Evolutionary conservation across 2,329 filamentous ascomycete species (phyloP).

Genomic region (Trichoderma sp.): DNA sequence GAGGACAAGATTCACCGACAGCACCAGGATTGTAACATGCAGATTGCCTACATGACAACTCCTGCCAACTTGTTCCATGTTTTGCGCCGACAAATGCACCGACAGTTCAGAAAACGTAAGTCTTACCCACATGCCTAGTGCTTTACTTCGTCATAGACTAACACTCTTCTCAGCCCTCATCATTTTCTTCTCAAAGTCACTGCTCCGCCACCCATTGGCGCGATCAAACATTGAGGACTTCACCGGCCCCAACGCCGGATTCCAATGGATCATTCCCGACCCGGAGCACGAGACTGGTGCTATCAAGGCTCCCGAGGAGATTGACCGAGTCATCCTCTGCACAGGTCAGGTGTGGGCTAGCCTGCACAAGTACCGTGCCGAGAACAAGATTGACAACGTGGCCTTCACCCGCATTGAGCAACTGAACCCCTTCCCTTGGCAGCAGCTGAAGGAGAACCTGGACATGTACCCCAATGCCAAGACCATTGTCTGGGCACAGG

Average conservation of each 20-base stretch:
- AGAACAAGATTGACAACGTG: conserved; percentile 82
- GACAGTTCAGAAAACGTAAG: conserved; percentile 98
- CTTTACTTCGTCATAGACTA: conserved; percentile 5
- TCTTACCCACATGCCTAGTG: conserved; percentile 24
- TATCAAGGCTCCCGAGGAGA: conserved; percentile 78
- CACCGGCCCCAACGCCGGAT: conserved; percentile 77
- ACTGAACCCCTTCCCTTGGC: conserved; percentile 98
- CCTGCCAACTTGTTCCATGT: conserved; percentile 96
- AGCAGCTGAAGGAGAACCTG: conserved; percentile 92
- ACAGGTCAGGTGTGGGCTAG: conserved; percentile 91
- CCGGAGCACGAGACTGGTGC: conserved; percentile 72
- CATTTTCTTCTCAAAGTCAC: conserved; percentile 97
- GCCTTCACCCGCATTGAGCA: conserved; percentile 96
- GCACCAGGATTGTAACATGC: conserved; percentile 99
- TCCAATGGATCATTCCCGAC: conserved; percentile 95
- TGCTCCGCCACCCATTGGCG: conserved; percentile 89
- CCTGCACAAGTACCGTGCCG: conserved; percentile 84
- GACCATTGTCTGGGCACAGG: conserved; percentile 95
- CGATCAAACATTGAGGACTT: conserved; percentile 91
- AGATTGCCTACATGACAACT: conserved; percentile 95
- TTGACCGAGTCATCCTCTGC: conserved; percentile 93
- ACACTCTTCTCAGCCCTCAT: conserved; percentile 64
- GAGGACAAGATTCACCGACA: conserved; percentile 89
- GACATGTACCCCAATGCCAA: conserved; percentile 97
- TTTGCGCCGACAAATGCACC: conserved; percentile 94